Conservation (phyloP, 225 moss, liverwort and hornwort genomes). For the Rhytidiadelphus loreus region DNA sequence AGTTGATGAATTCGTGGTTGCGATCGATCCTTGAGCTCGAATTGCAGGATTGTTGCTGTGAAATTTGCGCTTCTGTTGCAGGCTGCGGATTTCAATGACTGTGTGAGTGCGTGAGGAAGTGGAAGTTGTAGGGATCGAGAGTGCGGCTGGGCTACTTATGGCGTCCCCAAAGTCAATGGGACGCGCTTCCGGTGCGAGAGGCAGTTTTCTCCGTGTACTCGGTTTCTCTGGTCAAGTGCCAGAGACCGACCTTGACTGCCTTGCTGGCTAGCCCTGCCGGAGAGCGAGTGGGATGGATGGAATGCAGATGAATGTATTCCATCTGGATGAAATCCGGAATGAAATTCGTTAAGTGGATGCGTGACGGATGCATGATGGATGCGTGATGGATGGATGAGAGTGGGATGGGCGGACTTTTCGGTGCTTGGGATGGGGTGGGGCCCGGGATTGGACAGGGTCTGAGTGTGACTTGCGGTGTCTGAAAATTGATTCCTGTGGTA, state of each 20-base stretch:
- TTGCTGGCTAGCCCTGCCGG: neutral
- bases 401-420: neutral
- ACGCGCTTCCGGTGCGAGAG: constrained; percentile 15
- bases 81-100: neutral
- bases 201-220: constrained; percentile 24
- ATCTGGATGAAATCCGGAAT: neutral
- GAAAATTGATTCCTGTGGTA: neutral
- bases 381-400: neutral
- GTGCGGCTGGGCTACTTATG: neutral
- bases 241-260: constrained; percentile 9
- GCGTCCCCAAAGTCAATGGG: constrained; percentile 14
- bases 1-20: neutral
- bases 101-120: too few species aligned
- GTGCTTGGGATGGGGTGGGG: neutral
- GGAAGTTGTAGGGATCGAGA: neutral
- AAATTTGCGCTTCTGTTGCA: neutral
- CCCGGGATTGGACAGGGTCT: neutral
- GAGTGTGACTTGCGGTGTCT: too few species aligned
- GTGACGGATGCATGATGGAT: neutral
- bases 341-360: neutral
- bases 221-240: constrained; percentile 31
- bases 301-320: fast-evolving
- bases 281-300: neutral
- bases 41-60: neutral
- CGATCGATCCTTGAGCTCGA: neutral